phyloP scores from a whole-genome alignment of 164 flowering plant species.

The Stephania cephalantha region DNA sequence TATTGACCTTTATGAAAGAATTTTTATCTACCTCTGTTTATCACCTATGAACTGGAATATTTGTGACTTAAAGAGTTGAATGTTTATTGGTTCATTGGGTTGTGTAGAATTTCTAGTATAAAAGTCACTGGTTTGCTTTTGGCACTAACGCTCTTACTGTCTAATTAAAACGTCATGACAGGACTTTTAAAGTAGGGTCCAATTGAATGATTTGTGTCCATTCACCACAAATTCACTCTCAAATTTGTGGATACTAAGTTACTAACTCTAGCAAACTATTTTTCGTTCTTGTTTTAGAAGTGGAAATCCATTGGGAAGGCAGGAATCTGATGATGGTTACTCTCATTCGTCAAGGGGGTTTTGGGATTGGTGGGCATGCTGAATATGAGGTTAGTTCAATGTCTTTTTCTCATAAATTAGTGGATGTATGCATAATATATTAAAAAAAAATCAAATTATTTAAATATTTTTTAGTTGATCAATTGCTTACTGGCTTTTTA shows the following conservation, averaged over 20 bases:
- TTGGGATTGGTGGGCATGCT: slow-evolving; percentile 52
- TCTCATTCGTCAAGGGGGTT: slow-evolving; percentile 33
- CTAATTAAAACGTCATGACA: background rate
- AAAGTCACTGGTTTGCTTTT: background rate
- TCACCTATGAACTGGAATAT: background rate
- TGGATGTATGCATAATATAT: background rate
- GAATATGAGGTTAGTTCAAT: slow-evolving; percentile 50
- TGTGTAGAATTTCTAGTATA: background rate
- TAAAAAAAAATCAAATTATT: background rate
- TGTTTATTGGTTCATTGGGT: background rate
- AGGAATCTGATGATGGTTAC: slow-evolving; percentile 33
- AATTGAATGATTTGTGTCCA: background rate
- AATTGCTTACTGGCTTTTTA: background rate
- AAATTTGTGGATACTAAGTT: background rate
- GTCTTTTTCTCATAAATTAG: background rate
- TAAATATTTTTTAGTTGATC: background rate
- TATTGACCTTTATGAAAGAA: background rate
- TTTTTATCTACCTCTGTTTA: background rate
- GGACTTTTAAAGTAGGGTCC: background rate
- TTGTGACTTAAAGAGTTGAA: background rate
- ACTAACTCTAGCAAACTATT: background rate
- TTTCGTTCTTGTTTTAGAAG: slow-evolving; percentile 34
- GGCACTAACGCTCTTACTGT: background rate
- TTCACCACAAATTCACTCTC: background rate
- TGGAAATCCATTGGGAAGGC: slow-evolving; percentile 56